These are phyloP conservation scores for Suillus paluster DNA, from an alignment of 768 basidiomycete genomes.

Conservation along the genomic window DNA sequence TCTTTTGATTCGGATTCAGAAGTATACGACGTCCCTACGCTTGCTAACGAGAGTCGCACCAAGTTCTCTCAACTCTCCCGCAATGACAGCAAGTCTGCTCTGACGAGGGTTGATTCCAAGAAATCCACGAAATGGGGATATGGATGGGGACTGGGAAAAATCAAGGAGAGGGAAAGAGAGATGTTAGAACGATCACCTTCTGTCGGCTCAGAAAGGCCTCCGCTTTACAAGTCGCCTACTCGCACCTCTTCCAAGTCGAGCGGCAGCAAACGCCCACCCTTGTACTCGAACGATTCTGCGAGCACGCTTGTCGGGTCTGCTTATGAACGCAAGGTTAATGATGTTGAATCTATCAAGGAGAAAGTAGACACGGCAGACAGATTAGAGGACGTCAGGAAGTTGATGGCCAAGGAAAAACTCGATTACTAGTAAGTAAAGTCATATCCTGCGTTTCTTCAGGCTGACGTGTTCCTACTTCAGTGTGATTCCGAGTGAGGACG, in stretches of 20 bases:
- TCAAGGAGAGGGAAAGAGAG: constrained; percentile 47
- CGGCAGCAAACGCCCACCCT: constrained; percentile 44
- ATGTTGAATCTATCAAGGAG: constrained; percentile 57
- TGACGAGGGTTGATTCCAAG: constrained; percentile 60
- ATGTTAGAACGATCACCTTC: constrained; percentile 37
- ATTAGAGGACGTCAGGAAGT: constrained; percentile 61
- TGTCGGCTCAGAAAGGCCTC: constrained; percentile 42
- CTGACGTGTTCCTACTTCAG: constrained; percentile 40
- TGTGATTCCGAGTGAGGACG: constrained; percentile 78
- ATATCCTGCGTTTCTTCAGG: constrained; percentile 7
- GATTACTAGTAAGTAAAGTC: constrained; percentile 71
- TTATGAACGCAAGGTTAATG: constrained; percentile 68
- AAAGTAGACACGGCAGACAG: constrained; percentile 62
- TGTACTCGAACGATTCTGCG: constrained; percentile 64
- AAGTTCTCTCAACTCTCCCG: constrained; percentile 49
- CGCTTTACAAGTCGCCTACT: constrained; percentile 34
- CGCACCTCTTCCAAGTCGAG: constrained; percentile 46
- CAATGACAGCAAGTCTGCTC: constrained; percentile 41
- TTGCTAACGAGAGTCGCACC: constrained; percentile 40
- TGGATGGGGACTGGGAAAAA: constrained; percentile 69
- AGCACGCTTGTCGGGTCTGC: constrained; percentile 80
- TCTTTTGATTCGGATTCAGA: constrained; percentile 68
- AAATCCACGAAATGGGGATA: constrained; percentile 68
- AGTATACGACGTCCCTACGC: constrained; percentile 48
- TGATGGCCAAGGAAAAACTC: constrained; percentile 69